Percentiles rank a stretch among this genome's conserved stretches.
Evolutionary conservation across 108 stramenopile species (phyloP).

Genomic region (Bacterosira constricta): DNA sequence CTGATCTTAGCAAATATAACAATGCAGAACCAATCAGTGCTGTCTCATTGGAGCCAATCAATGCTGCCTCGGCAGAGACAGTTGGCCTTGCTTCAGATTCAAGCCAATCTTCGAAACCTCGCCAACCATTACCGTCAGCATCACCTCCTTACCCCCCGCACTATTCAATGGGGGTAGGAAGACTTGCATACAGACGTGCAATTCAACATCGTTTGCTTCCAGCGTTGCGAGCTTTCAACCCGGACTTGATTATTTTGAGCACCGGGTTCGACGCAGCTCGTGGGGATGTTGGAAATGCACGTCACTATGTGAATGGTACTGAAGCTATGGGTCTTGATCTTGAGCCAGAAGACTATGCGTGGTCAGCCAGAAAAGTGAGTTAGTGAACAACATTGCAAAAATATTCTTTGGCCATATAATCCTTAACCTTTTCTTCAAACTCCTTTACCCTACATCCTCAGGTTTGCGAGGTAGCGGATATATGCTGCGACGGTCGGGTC

Average conservation of each 20-base stretch:
- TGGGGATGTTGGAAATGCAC: constrained; percentile 89
- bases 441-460: not conserved
- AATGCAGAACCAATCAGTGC: constrained; percentile 7
- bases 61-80: constrained; percentile 19
- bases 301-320: constrained; percentile 67
- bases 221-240: constrained; percentile 91
- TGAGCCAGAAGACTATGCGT: constrained; percentile 87
- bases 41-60: constrained; percentile 3
- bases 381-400: not conserved
- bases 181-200: constrained; percentile 75
- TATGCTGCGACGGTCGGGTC: constrained; percentile 89
- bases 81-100: constrained; percentile 21
- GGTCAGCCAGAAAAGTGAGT: constrained; percentile 73
- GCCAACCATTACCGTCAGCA: constrained; percentile 29
- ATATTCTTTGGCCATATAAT: not conserved
- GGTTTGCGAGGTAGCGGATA: constrained; percentile 87
- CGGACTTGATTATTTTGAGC: constrained; percentile 95
- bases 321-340: constrained; percentile 82
- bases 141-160: constrained; percentile 42
- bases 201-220: constrained; percentile 81
- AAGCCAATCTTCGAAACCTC: constrained; percentile 28
- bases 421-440: not conserved
- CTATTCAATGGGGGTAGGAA: constrained; percentile 56
- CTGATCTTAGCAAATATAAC: constrained; percentile 14
- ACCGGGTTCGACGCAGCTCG: constrained; percentile 97